Evolutionary conservation across 2,329 filamentous ascomycete species (phyloP).

Genomic region (Epichloe uncinata): DNA sequence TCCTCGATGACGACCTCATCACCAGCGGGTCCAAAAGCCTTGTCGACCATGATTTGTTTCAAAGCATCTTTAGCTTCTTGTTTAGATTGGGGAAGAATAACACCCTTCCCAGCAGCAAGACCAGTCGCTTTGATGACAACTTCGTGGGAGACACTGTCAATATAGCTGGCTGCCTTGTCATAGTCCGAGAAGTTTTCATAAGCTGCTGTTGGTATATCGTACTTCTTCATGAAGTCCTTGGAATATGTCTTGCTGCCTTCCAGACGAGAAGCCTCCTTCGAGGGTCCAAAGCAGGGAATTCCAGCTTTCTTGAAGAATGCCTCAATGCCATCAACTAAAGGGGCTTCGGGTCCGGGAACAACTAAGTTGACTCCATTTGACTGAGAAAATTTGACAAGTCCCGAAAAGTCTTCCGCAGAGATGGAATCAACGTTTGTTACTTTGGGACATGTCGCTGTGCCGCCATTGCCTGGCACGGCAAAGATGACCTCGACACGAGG

Average conservation of each 20-base stretch:
- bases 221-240: slow-evolving; percentile 93
- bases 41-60: slow-evolving; percentile 80
- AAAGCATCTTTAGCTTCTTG: slow-evolving; percentile 72
- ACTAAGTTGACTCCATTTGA: slow-evolving; percentile 66
- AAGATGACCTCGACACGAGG: slow-evolving; percentile 62
- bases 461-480: slow-evolving; percentile 70
- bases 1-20: slow-evolving; percentile 93
- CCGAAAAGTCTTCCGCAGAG: slow-evolving; percentile 62
- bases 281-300: slow-evolving; percentile 77
- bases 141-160: slow-evolving; percentile 56
- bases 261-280: slow-evolving; percentile 70
- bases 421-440: slow-evolving; percentile 58
- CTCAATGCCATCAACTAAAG: slow-evolving; percentile 83
- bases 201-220: slow-evolving; percentile 78
- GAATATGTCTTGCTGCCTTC: slow-evolving; percentile 96
- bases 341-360: slow-evolving; percentile 82
- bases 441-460: slow-evolving; percentile 59
- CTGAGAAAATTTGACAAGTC: slow-evolving; percentile 62
- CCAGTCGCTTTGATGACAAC: slow-evolving; percentile 92
- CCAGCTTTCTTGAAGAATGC: slow-evolving; percentile 63
- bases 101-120: slow-evolving; percentile 87
- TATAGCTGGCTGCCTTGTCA: slow-evolving; percentile 56
- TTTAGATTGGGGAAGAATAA: slow-evolving; percentile 73
- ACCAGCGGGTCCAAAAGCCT: slow-evolving; percentile 75
- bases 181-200: slow-evolving; percentile 83